A percentile compares a stretch with the other conserved stretches of the same genome.
Evolutionary conservation across 2,329 filamentous ascomycete genomes (phyloP).

Genomic region (Falciphora oryzae): DNA sequence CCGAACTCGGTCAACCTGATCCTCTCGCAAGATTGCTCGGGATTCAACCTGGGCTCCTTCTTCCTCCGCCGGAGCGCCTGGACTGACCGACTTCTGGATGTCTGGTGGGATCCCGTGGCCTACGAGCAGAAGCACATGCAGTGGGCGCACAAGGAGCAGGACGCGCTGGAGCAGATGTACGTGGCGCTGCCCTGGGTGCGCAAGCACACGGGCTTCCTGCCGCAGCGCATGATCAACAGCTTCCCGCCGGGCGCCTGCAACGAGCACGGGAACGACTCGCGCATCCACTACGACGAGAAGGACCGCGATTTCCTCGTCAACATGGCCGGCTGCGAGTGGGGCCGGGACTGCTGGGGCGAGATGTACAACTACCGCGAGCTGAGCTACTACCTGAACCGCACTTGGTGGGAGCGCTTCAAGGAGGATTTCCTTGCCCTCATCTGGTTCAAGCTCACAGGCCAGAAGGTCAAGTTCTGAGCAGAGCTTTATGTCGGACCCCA

Average conservation of each 20-base stretch:
- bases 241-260: conserved; percentile 89
- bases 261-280: conserved; percentile 66
- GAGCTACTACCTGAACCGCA: conserved; percentile 84
- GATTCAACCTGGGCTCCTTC: conserved; percentile 96
- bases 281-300: conserved; percentile 77
- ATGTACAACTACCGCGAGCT: conserved; percentile 94
- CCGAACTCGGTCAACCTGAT: conserved; percentile 78
- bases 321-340: conserved; percentile 98
- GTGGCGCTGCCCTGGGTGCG: conserved; percentile 87
- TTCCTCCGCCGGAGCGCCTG: conserved; percentile 80
- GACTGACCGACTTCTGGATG: conserved; percentile 85
- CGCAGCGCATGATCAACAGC: conserved; percentile 88
- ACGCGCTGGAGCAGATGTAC: conserved; percentile 90
- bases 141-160: conserved; percentile 98
- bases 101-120: conserved; percentile 97
- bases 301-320: conserved; percentile 94
- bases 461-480: conserved; percentile 49
- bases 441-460: conserved; percentile 59
- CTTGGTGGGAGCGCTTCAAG: conserved; percentile 71
- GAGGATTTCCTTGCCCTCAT: conserved; percentile 56
- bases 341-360: conserved; percentile 94
- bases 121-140: conserved; percentile 99
- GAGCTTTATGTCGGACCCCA: not conserved
- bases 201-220: conserved; percentile 80
- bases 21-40: conserved; percentile 86